A percentile compares a stretch with the other conserved stretches of the same genome.
Conservation (phyloP, 2,329 filamentous ascomycete species). For the Aspergillus japonicus region DNA sequence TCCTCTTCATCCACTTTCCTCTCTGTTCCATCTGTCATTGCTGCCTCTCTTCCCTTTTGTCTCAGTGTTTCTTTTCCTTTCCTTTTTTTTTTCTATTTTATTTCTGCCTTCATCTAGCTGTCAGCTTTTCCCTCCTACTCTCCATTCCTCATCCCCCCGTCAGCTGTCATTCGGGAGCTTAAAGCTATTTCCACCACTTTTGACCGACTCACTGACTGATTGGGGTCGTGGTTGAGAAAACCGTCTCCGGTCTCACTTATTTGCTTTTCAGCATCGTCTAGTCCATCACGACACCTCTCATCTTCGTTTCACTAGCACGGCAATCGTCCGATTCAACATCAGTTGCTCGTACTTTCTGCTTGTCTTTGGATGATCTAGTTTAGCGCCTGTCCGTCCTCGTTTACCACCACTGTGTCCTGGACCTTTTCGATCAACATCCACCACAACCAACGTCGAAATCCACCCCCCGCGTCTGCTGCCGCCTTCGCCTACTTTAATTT, state of each 20-base stretch:
- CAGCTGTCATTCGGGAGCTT: slow-evolving; percentile 2
- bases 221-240: slow-evolving; percentile 11
- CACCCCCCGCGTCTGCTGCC: slow-evolving; percentile 25
- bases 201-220: slow-evolving; percentile 3
- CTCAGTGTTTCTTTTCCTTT: slow-evolving; percentile 17
- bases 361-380: slow-evolving; percentile 9
- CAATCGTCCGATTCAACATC: neutral
- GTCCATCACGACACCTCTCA: neutral
- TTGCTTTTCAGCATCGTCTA: slow-evolving; percentile 7
- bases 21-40: slow-evolving; percentile 8
- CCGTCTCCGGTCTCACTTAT: slow-evolving; percentile 5
- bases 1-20: slow-evolving; percentile 17
- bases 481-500: slow-evolving; percentile 24
- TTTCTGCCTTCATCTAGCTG: neutral
- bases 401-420: slow-evolving; percentile 12
- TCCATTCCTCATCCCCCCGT: neutral
- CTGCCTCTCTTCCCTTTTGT: slow-evolving; percentile 17
- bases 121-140: neutral
- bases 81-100: slow-evolving; percentile 1
- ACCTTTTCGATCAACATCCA: slow-evolving; percentile 15
- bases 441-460: neutral
- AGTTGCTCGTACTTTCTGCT: neutral
- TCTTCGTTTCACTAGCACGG: slow-evolving; percentile 3
- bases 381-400: slow-evolving; percentile 20
- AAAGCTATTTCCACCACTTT: neutral